phyloP scores from a whole-genome alignment of 164 flowering plant species.

The Saururus chinensis region DNA sequence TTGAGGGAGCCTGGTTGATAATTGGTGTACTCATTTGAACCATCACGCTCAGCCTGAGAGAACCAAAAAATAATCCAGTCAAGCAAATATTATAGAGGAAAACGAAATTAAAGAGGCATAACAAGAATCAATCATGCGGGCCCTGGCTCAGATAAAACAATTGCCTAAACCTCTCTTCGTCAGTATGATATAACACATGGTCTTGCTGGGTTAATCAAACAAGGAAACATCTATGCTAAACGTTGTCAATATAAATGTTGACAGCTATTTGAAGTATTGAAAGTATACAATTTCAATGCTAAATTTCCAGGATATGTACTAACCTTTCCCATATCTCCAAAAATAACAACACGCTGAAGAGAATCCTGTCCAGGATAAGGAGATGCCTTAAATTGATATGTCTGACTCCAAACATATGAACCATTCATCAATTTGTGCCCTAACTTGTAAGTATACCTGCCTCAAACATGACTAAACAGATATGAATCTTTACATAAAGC shows the following conservation, averaged over 20 bases:
- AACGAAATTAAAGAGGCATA: constrained; percentile 1
- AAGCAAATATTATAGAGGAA: no score
- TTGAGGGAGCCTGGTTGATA: constrained; percentile 28
- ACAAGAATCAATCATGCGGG: neutral
- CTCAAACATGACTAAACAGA: constrained; percentile 11
- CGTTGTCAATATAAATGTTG: neutral
- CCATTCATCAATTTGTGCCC: constrained; percentile 56
- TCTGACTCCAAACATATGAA: constrained; percentile 60
- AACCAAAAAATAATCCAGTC: neutral
- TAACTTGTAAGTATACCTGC: constrained; percentile 54
- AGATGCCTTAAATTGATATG: constrained; percentile 48
- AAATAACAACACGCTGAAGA: constrained; percentile 47
- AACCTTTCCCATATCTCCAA: constrained; percentile 88
- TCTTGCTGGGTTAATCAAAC: no score
- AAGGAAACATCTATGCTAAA: no score
- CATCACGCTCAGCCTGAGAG: constrained; percentile 28
- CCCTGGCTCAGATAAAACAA: no score
- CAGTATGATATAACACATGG: no score
- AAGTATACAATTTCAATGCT: neutral
- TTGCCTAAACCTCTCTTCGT: no score
- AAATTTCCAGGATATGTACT: neutral
- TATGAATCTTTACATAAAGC: neutral
- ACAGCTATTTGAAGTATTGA: neutral
- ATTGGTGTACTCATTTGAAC: constrained; percentile 25
- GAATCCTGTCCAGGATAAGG: constrained; percentile 84